These are phyloP conservation scores for Taiwanofungus camphoratus DNA, from an alignment of 1,284 basidiomycete genomes.

Conservation along the genomic window DNA sequence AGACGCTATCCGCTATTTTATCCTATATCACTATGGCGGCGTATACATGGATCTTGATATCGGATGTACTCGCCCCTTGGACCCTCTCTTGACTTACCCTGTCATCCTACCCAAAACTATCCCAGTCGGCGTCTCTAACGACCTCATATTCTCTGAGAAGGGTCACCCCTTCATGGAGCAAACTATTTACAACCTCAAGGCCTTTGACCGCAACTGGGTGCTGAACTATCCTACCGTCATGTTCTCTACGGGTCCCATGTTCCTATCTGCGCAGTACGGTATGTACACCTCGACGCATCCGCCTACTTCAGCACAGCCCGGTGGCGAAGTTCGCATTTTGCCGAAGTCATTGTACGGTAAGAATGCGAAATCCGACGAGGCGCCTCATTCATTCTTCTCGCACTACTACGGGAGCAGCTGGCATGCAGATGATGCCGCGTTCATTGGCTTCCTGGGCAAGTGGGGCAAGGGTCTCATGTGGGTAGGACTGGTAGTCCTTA, in stretches of 20 bases:
- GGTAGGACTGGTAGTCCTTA: conserved; percentile 66
- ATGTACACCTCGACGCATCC: conserved; percentile 75
- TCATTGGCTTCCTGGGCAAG: conserved; percentile 83
- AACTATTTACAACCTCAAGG: conserved; percentile 86
- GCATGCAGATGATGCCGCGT: conserved; percentile 92
- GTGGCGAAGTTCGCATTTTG: conserved; percentile 78
- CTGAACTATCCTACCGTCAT: conserved; percentile 99
- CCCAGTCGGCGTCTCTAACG: conserved; percentile 96
- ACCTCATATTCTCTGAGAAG: conserved; percentile 90
- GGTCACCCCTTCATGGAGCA: conserved; percentile 88
- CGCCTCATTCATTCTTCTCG: conserved; percentile 89
- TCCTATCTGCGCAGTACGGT: conserved; percentile 83
- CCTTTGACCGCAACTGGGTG: conserved; percentile 92
- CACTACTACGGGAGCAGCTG: conserved; percentile 98
- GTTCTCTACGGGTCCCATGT: conserved; percentile 98
- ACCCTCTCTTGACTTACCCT: conserved; percentile 84
- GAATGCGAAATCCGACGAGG: conserved; percentile 81
- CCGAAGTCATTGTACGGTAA: conserved; percentile 96
- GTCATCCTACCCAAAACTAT: conserved; percentile 93
- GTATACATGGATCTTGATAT: conserved; percentile 97
- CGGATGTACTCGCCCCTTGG: conserved; percentile 87
- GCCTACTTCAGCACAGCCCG: conserved; percentile 43
- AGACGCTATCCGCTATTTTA: conserved; percentile 96
- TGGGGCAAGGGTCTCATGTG: conserved; percentile 88
- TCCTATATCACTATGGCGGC: conserved; percentile 93